phyloP scores from a whole-genome alignment of 441 rosid species.

The Manihot esculenta region DNA sequence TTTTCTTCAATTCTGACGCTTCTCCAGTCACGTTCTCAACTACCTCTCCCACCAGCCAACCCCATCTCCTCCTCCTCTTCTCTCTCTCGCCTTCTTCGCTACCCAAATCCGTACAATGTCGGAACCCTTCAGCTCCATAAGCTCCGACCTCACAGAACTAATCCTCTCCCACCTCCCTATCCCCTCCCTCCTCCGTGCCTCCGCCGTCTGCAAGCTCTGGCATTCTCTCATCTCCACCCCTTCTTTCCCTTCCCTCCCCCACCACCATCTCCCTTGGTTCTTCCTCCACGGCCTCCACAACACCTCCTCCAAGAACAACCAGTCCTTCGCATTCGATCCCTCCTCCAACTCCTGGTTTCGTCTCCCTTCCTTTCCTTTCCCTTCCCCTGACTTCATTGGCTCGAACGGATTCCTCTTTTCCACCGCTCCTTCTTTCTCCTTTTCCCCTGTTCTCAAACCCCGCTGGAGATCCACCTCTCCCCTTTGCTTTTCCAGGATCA shows the following conservation, averaged over 20 bases:
- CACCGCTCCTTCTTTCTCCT: slow-evolving; percentile 62
- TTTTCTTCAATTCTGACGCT: too few species aligned
- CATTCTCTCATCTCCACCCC: slow-evolving; percentile 50
- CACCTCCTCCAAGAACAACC: slow-evolving; percentile 68
- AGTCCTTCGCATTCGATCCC: slow-evolving; percentile 82
- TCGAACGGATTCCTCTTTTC: slow-evolving; percentile 65
- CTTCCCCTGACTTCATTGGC: slow-evolving; percentile 40
- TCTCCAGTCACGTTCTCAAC: neutral
- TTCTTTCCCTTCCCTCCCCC: slow-evolving; percentile 31
- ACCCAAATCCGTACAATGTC: slow-evolving; percentile 35
- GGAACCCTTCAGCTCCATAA: slow-evolving; percentile 48
- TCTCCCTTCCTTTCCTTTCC: slow-evolving; percentile 38
- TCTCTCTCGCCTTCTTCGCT: too few species aligned
- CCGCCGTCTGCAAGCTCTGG: slow-evolving; percentile 71
- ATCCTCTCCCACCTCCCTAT: slow-evolving; percentile 70
- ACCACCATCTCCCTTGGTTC: slow-evolving; percentile 58
- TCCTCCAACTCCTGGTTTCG: slow-evolving; percentile 62
- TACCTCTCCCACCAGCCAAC: neutral
- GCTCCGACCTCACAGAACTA: slow-evolving; percentile 51
- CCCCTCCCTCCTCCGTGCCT: slow-evolving; percentile 68
- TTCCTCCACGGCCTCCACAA: slow-evolving; percentile 87
- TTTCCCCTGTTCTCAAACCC: slow-evolving; percentile 49
- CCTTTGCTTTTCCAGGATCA: slow-evolving; percentile 52
- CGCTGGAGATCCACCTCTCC: slow-evolving; percentile 55
- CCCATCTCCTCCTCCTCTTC: neutral